These are phyloP conservation scores for Fraxinus americana DNA, from an alignment of 257 asterid genomes.

Conservation along the genomic window DNA sequence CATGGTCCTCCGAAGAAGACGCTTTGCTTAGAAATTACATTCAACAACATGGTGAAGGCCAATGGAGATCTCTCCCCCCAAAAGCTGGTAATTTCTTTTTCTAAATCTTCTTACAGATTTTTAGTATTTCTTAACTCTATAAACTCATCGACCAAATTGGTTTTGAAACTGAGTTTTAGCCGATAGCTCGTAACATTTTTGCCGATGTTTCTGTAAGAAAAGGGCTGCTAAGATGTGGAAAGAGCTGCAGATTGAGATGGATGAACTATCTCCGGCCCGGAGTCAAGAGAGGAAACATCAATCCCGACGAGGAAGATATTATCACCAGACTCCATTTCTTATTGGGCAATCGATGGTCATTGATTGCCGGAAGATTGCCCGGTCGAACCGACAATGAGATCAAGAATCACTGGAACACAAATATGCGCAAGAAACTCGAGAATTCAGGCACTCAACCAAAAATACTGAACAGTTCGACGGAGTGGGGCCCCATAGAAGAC, in stretches of 20 bases:
- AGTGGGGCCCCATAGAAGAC: conserved; percentile 4
- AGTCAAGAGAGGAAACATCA: conserved; percentile 65
- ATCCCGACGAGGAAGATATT: conserved; percentile 65
- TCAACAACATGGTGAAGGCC: conserved; percentile 57
- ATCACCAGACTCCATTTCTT: conserved; percentile 62
- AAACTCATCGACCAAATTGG: not conserved
- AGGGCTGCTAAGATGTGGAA: conserved; percentile 76
- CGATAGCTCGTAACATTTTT: not conserved
- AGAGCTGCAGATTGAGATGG: conserved; percentile 82
- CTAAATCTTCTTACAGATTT: no score
- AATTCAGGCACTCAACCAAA: not conserved
- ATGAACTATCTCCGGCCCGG: conserved; percentile 81
- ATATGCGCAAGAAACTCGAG: conserved; percentile 51
- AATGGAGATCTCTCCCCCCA: conserved; percentile 60
- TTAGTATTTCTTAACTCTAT: not conserved
- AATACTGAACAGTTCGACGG: not conserved
- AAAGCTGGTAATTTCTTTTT: conserved; percentile 42
- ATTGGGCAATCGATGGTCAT: conserved; percentile 79
- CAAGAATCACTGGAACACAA: conserved; percentile 73
- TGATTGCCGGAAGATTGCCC: conserved; percentile 73
- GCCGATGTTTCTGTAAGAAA: not conserved
- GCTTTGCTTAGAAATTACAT: conserved; percentile 42
- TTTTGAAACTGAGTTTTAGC: not conserved
- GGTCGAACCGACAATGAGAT: conserved; percentile 88
- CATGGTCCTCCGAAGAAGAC: conserved; percentile 63